Conservation (phyloP, 169 alveolate genomes). For the Plasmodium knowlesi region DNA sequence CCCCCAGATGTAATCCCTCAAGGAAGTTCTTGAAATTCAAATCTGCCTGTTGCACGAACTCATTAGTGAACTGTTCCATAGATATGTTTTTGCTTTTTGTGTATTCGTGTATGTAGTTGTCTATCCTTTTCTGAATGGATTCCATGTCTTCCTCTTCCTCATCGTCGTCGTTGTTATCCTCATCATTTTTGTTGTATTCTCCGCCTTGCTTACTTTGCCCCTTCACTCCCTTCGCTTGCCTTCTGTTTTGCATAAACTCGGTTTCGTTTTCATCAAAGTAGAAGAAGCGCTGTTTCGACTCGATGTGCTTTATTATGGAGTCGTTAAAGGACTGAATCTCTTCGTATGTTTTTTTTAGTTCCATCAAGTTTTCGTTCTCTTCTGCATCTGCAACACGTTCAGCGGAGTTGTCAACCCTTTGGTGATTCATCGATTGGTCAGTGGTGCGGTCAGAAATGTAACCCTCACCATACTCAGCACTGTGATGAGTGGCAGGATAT, state of each 20-base stretch:
- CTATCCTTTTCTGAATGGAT: constrained; percentile 38
- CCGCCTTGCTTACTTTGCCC: too few species aligned
- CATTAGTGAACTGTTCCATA: constrained; percentile 21
- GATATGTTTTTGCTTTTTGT: constrained; percentile 3
- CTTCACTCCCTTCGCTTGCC: background rate
- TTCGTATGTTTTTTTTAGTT: constrained; percentile 45
- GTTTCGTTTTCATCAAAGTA: constrained; percentile 22
- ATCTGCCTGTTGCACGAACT: constrained; percentile 54
- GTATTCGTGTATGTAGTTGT: constrained; percentile 23
- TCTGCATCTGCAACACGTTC: constrained; percentile 4
- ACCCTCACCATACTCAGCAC: background rate
- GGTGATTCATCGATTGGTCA: background rate
- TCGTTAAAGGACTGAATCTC: constrained; percentile 54
- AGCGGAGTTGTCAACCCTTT: background rate
- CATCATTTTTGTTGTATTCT: too few species aligned
- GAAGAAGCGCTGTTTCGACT: constrained; percentile 26
- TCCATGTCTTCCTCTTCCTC: constrained; percentile 9
- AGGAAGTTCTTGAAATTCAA: constrained; percentile 23
- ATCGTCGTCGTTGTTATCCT: too few species aligned
- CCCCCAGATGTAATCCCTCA: background rate
- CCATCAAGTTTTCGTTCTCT: constrained; percentile 40
- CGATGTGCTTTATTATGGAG: constrained; percentile 20
- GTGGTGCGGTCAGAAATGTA: too few species aligned
- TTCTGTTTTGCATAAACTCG: background rate
- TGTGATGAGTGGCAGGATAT: background rate